Evolutionary conservation across 2,329 filamentous ascomycete genomes (phyloP).

Genomic region (Plectosphaerella sp.): DNA sequence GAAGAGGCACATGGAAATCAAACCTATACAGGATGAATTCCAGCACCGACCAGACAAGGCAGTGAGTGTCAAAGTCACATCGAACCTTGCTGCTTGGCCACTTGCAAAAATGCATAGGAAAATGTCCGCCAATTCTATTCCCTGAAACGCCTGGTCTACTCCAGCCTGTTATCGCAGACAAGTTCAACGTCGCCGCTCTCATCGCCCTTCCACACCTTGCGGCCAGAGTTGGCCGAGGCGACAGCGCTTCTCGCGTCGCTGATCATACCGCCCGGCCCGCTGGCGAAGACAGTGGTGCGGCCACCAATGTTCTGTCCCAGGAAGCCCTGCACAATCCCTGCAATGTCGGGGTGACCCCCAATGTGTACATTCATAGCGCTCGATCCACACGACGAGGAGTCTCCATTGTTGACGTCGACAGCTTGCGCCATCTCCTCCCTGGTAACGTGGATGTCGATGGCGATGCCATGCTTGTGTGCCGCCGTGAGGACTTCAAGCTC

Average conservation of each 20-base stretch:
- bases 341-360: conserved; percentile 37
- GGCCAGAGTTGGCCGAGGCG: conserved; percentile 44
- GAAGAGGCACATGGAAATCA: not conserved
- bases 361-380: not conserved
- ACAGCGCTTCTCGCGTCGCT: conserved; percentile 49
- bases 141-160: too few species aligned
- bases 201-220: conserved; percentile 53
- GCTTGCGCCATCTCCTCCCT: conserved; percentile 4
- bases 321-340: conserved; percentile 40
- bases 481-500: conserved; percentile 21
- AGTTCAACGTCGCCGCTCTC: conserved; percentile 51
- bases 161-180: conserved; percentile 56
- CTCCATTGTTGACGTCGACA: not conserved
- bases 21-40: too few species aligned
- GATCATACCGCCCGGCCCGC: conserved; percentile 56
- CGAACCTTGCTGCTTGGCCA: too few species aligned
- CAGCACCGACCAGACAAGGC: too few species aligned
- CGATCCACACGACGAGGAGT: conserved; percentile 16
- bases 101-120: too few species aligned
- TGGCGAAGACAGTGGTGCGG: conserved; percentile 52
- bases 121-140: too few species aligned
- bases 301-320: conserved; percentile 40
- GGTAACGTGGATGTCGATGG: conserved; percentile 1
- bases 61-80: too few species aligned
- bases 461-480: conserved; percentile 2